phyloP scores from a whole-genome alignment of 2,329 filamentous ascomycete genomes.

The Ceratocystis cacaofunesta region DNA sequence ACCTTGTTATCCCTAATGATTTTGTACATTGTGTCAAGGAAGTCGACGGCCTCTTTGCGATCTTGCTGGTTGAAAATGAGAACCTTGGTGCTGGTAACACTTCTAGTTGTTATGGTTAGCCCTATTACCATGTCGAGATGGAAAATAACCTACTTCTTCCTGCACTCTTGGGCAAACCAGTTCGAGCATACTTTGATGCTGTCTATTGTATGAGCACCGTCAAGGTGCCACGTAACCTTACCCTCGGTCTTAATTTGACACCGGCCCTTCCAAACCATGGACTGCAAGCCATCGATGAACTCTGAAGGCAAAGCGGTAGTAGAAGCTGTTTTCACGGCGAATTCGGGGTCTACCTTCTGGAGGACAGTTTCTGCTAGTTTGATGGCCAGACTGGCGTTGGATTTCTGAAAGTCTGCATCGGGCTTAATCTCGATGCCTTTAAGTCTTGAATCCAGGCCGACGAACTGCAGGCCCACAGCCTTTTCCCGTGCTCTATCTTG shows the following conservation, averaged over 20 bases:
- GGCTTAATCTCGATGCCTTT: slow-evolving; percentile 34
- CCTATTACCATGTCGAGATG: background rate
- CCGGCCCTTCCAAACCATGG: slow-evolving; percentile 63
- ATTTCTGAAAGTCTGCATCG: slow-evolving; percentile 42
- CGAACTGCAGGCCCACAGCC: slow-evolving; percentile 31
- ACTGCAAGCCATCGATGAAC: slow-evolving; percentile 59
- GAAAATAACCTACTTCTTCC: slow-evolving; percentile 21
- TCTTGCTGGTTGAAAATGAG: slow-evolving; percentile 85
- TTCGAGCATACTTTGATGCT: slow-evolving; percentile 67
- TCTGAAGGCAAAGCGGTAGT: slow-evolving; percentile 37
- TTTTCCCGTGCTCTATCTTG: slow-evolving; percentile 38
- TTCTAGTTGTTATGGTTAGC: background rate
- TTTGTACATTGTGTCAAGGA: slow-evolving; percentile 34
- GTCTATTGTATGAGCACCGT: slow-evolving; percentile 85
- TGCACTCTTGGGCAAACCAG: slow-evolving; percentile 57
- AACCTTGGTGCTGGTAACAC: slow-evolving; percentile 29
- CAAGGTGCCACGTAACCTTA: slow-evolving; percentile 65
- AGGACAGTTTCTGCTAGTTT: slow-evolving; percentile 38
- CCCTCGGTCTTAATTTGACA: slow-evolving; percentile 42
- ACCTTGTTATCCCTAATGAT: slow-evolving; percentile 24
- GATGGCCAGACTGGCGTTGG: slow-evolving; percentile 40
- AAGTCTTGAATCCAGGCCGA: slow-evolving; percentile 34
- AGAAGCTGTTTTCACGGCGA: slow-evolving; percentile 18
- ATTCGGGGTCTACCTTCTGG: slow-evolving; percentile 28
- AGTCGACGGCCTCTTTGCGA: slow-evolving; percentile 37